Evolutionary conservation across 495 filamentous ascomycete species (phyloP), one percentile per base, ranked within the genome.

Genomic region (Annulohypoxylon moriforme): DNA sequence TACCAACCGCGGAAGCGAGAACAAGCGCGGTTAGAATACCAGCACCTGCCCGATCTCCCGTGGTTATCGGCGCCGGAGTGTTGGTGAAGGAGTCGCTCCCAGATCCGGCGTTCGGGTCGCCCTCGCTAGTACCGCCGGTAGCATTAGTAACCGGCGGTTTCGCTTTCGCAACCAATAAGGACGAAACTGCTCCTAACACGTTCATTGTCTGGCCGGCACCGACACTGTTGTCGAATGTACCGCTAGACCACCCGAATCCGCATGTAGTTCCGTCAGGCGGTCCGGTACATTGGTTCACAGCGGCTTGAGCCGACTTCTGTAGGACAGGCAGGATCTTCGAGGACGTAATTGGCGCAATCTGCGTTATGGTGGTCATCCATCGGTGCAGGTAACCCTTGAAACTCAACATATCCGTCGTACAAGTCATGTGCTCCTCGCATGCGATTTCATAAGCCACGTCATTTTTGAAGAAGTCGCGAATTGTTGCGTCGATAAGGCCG

Each of bases 301-400:
- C 93, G 2, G 89, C 92, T 56, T 80, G 67, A 0, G 89, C 89
- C 13, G 90, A 92, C 1, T 85, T 85, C 7, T 81, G 81, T 9
- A 96, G 81, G 50, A 87, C 81, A 0, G 87, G 85, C 75, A 92
- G 84, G 59, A 95, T 85, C 49, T 71, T 81, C 6, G 82, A 80
- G 24, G 80, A 79, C 6, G 86, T 91, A 73, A 89, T 89, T 0
- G 93, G 92, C 0, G 89, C 91, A 44, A 93, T 77, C 75, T 93
- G 89, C 9, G 90, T 89, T 31, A 89, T 85, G n/a, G 84, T 82
- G n/a, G 86, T 84, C 86, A 96, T 86, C 90, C 92, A 94, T 40
- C 93, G 90, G 24, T 92, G 81, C 6, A 94, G 80, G 78, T 92
- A 94, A 18, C 90, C 92, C 78, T 94, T 94, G 89, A 94, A 95